Percentiles rank a stretch among this genome's conserved stretches.
Conservation (phyloP, 2,329 filamentous ascomycete species). For the Exophiala spinifera region DNA sequence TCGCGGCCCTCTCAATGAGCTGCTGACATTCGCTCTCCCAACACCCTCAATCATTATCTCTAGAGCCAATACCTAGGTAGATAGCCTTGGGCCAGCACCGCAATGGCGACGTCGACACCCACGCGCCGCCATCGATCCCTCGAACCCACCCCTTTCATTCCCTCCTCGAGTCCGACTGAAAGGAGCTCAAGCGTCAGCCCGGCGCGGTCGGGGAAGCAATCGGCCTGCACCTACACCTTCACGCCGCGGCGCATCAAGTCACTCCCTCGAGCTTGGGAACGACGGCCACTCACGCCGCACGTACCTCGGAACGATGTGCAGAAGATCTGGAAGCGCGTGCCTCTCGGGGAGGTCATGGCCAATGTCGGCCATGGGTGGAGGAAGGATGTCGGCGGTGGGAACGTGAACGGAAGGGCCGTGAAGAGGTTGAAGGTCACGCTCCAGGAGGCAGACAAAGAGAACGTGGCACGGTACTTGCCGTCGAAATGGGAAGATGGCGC, state of each 20-base stretch:
- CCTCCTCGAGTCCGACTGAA: background rate
- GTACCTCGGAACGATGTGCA: constrained; percentile 39
- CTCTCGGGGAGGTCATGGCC: constrained; percentile 15
- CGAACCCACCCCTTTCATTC: background rate
- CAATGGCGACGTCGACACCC: background rate
- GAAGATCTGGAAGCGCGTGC: constrained; percentile 47
- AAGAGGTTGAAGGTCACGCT: constrained; percentile 23
- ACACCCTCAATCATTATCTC: no score
- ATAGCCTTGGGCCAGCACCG: background rate
- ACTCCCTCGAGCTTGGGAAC: constrained; percentile 44
- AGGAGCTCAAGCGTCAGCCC: background rate
- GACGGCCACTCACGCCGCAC: constrained; percentile 43
- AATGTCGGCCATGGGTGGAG: constrained; percentile 14
- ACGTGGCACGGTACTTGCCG: constrained; percentile 12
- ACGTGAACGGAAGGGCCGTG: constrained; percentile 17
- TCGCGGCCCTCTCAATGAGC: background rate
- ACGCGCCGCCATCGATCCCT: background rate
- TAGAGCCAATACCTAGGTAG: background rate
- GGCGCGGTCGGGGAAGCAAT: no score
- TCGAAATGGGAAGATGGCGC: constrained; percentile 20
- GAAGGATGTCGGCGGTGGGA: constrained; percentile 3
- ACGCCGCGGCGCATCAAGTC: constrained; percentile 39
- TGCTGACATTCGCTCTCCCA: no score
- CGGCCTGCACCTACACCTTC: constrained; percentile 30
- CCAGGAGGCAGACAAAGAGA: constrained; percentile 24